Evolutionary conservation across 1,284 basidiomycete species (phyloP).

Genomic region (Vanrija sp.): DNA sequence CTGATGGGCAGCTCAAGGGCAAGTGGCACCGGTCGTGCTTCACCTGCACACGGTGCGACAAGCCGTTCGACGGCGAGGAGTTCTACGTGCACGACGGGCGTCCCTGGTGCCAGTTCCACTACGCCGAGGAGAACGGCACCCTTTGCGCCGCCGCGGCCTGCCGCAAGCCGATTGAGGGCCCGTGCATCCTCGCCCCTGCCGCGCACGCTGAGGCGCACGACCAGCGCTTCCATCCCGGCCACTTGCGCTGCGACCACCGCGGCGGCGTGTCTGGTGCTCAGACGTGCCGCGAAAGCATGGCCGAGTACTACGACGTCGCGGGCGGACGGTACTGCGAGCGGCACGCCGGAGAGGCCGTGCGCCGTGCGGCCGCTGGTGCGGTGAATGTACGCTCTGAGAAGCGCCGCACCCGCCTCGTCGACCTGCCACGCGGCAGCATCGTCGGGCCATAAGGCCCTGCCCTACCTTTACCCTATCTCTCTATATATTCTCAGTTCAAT

Average conservation of each 20-base stretch:
- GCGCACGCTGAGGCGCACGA: slow-evolving; percentile 54
- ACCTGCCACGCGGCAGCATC: neutral
- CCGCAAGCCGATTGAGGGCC: slow-evolving; percentile 81
- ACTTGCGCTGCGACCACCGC: slow-evolving; percentile 58
- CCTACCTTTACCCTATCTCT: too few relatives aligned
- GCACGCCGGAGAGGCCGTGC: slow-evolving; percentile 54
- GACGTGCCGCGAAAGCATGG: slow-evolving; percentile 35
- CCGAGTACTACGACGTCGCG: slow-evolving; percentile 80
- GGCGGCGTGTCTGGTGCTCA: slow-evolving; percentile 50
- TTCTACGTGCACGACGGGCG: slow-evolving; percentile 85
- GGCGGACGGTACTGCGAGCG: slow-evolving; percentile 74
- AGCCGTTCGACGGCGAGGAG: slow-evolving; percentile 79
- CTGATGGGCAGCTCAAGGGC: slow-evolving; percentile 85
- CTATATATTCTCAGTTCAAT: too few relatives aligned
- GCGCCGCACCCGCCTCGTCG: slow-evolving; percentile 10
- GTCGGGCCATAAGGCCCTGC: too few relatives aligned
- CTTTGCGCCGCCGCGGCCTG: slow-evolving; percentile 73
- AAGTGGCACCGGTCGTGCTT: slow-evolving; percentile 89
- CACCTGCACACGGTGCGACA: slow-evolving; percentile 73
- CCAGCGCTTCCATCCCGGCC: slow-evolving; percentile 76
- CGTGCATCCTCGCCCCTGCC: slow-evolving; percentile 67
- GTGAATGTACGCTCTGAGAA: slow-evolving; percentile 10
- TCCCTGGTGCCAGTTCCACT: slow-evolving; percentile 82
- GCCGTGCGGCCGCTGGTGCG: slow-evolving; percentile 1
- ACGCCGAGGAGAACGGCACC: slow-evolving; percentile 81